A percentile compares a stretch with the other conserved stretches of the same genome.
phyloP scores from a whole-genome alignment of 495 filamentous ascomycete genomes.

The Sphaerosporella brunnea region DNA sequence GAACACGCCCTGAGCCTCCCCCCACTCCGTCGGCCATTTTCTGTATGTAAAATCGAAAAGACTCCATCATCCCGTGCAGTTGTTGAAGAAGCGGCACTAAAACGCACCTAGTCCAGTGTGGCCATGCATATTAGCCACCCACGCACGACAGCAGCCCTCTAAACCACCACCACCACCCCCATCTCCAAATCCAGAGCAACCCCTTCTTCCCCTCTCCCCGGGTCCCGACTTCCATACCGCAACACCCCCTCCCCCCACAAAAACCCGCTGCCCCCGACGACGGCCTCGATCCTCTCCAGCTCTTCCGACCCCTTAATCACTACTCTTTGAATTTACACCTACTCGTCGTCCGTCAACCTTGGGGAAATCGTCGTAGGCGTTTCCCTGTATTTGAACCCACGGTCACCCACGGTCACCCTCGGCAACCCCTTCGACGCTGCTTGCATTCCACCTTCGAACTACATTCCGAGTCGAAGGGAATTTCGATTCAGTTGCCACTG shows the following conservation, averaged over 20 bases:
- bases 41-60: no score
- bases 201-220: constrained; percentile 11
- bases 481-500: neutral
- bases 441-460: neutral
- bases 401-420: no score
- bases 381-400: neutral
- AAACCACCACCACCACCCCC: neutral
- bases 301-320: neutral
- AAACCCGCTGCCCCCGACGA: neutral
- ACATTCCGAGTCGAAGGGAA: neutral
- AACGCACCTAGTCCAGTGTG: no score
- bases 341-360: neutral
- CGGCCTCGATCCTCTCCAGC: neutral
- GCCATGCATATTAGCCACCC: constrained; percentile 2
- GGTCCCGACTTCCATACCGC: neutral
- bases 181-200: neutral
- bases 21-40: no score
- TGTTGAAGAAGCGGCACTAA: no score
- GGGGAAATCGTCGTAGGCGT: neutral
- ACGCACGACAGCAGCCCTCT: neutral
- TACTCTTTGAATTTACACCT: neutral
- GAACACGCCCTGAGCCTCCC: no score
- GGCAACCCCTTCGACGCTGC: neutral
- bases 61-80: no score
- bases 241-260: neutral